phyloP scores from a whole-genome alignment of 2,329 filamentous ascomycete genomes.

The Eutypella sp. region DNA sequence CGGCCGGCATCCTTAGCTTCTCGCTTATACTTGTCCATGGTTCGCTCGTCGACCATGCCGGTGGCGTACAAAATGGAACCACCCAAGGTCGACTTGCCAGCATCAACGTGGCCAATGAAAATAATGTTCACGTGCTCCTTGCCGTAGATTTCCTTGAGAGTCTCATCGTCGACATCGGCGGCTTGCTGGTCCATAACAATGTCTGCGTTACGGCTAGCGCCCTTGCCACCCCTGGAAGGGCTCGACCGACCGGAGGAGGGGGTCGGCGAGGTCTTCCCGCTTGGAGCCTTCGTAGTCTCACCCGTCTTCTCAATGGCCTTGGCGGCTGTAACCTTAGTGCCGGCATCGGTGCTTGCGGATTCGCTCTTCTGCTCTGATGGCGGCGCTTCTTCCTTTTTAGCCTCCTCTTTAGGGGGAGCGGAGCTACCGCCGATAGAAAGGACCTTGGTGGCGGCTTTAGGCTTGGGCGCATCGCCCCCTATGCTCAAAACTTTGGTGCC shows the following conservation, averaged over 20 bases:
- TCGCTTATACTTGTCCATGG: constrained; percentile 95
- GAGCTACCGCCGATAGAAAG: constrained; percentile 67
- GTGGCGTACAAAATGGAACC: constrained; percentile 89
- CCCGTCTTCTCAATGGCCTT: constrained; percentile 93
- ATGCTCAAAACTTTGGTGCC: constrained; percentile 62
- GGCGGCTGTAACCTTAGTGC: constrained; percentile 76
- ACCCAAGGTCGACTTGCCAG: constrained; percentile 93
- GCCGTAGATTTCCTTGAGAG: constrained; percentile 91
- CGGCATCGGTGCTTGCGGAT: constrained; percentile 41
- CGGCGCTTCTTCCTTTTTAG: constrained; percentile 44
- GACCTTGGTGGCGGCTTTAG: constrained; percentile 59
- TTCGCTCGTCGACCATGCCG: constrained; percentile 99
- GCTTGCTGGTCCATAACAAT: constrained; percentile 78
- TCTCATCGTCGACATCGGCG: constrained; percentile 65
- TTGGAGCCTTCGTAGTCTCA: constrained; percentile 49
- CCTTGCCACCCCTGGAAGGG: constrained; percentile 60
- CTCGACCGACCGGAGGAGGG: constrained; percentile 82
- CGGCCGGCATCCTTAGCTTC: constrained; percentile 94
- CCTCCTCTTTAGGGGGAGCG: constrained; percentile 49
- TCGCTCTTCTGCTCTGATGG: constrained; percentile 23
- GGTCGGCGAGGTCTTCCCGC: constrained; percentile 73
- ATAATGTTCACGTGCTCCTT: constrained; percentile 94
- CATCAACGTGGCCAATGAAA: constrained; percentile 97
- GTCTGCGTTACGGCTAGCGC: constrained; percentile 62
- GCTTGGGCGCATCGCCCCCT: constrained; percentile 47